Percentiles rank a stretch among this genome's conserved stretches.
phyloP scores from a whole-genome alignment of 768 basidiomycete species.

The Tephrocybe sp. region DNA sequence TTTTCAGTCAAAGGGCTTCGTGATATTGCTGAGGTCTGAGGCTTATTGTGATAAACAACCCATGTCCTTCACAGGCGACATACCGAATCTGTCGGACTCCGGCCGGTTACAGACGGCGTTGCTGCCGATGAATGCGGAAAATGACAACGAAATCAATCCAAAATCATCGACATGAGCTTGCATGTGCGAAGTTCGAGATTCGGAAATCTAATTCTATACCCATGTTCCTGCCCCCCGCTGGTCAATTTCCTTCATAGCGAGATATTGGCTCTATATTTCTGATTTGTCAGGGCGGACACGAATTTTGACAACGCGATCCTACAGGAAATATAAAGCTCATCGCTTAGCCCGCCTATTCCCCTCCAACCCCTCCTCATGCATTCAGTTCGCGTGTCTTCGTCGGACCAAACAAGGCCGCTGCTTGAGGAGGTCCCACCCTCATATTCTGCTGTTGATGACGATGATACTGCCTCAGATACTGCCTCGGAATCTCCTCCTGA shows the following conservation, averaged over 20 bases:
- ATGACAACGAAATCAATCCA: slow-evolving; percentile 32
- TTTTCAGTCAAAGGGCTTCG: background rate
- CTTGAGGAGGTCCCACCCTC: slow-evolving; percentile 47
- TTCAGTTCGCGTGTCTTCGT: slow-evolving; percentile 41
- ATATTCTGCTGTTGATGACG: slow-evolving; percentile 44
- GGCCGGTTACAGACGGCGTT: slow-evolving; percentile 30
- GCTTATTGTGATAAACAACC: background rate
- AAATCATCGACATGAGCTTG: slow-evolving; percentile 18
- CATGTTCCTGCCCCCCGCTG: slow-evolving; percentile 31
- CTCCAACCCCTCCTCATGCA: slow-evolving; percentile 39
- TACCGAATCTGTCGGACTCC: slow-evolving; percentile 31
- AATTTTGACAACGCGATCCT: slow-evolving; percentile 26
- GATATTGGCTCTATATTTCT: slow-evolving; percentile 21
- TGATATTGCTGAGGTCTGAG: slow-evolving; percentile 1
- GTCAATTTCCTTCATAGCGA: slow-evolving; percentile 20
- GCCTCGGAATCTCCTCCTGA: slow-evolving; percentile 27
- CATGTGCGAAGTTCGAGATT: slow-evolving; percentile 34
- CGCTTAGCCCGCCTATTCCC: slow-evolving; percentile 15
- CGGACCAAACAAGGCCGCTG: slow-evolving; percentile 56
- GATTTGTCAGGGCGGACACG: slow-evolving; percentile 36
- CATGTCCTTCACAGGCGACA: background rate
- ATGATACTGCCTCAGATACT: slow-evolving; percentile 21
- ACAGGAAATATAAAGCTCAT: slow-evolving; percentile 26
- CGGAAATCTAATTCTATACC: slow-evolving; percentile 34
- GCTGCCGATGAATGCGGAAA: slow-evolving; percentile 44